Evolutionary conservation across 805 yeast genomes (phyloP).

Genomic region (Zygoascus tannicola): DNA sequence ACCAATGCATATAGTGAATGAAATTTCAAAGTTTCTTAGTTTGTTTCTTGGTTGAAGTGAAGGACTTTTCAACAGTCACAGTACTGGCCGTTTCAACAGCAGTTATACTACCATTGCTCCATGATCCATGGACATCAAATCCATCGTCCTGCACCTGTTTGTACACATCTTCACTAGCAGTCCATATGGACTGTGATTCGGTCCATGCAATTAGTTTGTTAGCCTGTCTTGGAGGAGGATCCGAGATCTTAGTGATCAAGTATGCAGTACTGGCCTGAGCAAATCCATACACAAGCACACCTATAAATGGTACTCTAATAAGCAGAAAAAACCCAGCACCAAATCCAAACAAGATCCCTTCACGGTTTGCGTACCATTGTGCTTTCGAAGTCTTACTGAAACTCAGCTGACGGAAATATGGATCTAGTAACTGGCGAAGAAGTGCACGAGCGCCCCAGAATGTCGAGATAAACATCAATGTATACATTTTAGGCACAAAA

Average conservation of each 20-base stretch:
- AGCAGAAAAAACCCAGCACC: conserved; percentile 40
- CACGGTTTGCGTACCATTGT: conserved; percentile 44
- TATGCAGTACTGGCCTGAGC: conserved; percentile 48
- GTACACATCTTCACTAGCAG: conserved; percentile 12
- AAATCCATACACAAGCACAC: conserved; percentile 41
- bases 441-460: conserved; percentile 41
- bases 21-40: no score
- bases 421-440: conserved; percentile 38
- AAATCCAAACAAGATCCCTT: conserved; percentile 49
- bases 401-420: conserved; percentile 42
- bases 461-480: conserved; percentile 33
- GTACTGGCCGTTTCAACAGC: no score
- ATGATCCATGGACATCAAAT: conserved; percentile 2
- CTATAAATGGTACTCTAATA: conserved; percentile 37
- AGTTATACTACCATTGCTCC: no score
- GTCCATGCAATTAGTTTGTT: conserved; percentile 23
- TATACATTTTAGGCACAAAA: conserved; percentile 30
- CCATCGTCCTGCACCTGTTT: conserved; percentile 4
- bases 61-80: no score
- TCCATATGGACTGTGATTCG: conserved; percentile 26
- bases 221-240: conserved; percentile 31
- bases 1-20: no score
- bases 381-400: conserved; percentile 34
- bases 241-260: conserved; percentile 44
- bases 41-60: no score